Percentiles rank a stretch among this genome's conserved stretches.
These are phyloP conservation scores for Tolypocladium capitatum DNA, from an alignment of 2,329 filamentous ascomycete species.

Conservation along the genomic window DNA sequence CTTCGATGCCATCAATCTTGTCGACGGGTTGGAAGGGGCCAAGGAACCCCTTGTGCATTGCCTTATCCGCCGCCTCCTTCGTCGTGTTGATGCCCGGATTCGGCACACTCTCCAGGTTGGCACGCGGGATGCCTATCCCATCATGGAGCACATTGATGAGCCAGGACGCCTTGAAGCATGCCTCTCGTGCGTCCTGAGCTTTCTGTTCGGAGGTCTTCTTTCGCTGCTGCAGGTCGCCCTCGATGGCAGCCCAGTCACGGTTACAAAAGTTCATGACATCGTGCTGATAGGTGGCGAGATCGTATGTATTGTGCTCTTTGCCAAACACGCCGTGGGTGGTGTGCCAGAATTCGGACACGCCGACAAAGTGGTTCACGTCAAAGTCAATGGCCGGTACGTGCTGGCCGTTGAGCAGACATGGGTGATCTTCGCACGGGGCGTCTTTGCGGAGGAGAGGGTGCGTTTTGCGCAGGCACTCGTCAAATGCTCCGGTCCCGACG, in stretches of 20 bases:
- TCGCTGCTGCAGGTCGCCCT: conserved; percentile 46
- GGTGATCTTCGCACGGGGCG: conserved; percentile 64
- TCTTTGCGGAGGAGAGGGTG: conserved; percentile 86
- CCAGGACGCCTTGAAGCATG: conserved; percentile 98
- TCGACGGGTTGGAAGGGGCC: conserved; percentile 87
- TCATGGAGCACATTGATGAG: conserved; percentile 93
- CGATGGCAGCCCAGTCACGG: conserved; percentile 67
- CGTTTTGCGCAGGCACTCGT: conserved; percentile 69
- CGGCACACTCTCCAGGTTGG: conserved; percentile 57
- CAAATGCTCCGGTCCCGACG: conserved; percentile 74
- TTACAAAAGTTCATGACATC: conserved; percentile 77
- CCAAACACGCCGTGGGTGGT: conserved; percentile 91
- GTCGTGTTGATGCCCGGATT: conserved; percentile 53
- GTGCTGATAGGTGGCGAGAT: conserved; percentile 78
- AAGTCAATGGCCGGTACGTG: conserved; percentile 95
- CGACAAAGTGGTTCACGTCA: conserved; percentile 92
- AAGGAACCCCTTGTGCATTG: conserved; percentile 61
- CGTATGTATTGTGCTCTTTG: conserved; percentile 68
- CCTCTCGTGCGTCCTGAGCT: conserved; percentile 65
- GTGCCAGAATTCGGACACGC: conserved; percentile 98
- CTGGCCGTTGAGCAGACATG: conserved; percentile 80
- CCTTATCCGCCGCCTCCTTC: conserved; percentile 52
- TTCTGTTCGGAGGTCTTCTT: conserved; percentile 68
- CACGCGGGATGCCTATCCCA: conserved; percentile 81
- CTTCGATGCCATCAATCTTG: conserved; percentile 80